phyloP scores from a whole-genome alignment of 2,329 filamentous ascomycete genomes.

The Phialophora verrucosa region DNA sequence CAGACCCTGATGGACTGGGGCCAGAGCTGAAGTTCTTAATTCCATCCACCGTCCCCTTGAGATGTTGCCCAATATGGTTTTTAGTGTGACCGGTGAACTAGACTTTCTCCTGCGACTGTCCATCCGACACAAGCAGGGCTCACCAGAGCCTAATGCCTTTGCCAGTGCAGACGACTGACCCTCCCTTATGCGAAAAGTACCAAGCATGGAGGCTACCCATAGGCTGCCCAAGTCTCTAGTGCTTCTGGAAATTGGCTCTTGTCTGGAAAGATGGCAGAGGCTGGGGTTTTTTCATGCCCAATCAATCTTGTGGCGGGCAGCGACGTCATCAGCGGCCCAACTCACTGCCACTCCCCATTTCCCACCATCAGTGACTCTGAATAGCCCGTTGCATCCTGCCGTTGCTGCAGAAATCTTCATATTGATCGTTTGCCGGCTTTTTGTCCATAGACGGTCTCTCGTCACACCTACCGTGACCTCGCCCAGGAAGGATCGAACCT shows the following conservation, averaged over 20 bases:
- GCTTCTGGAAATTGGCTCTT: not conserved
- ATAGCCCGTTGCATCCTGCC: constrained; percentile 1
- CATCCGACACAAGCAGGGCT: too few relatives aligned
- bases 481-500: not conserved
- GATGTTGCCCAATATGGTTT: not conserved
- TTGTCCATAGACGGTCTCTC: not conserved
- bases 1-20: too few relatives aligned
- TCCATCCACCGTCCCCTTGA: not conserved
- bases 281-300: constrained; percentile 19
- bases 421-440: constrained; percentile 9
- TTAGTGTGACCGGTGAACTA: not conserved
- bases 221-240: constrained; percentile 15
- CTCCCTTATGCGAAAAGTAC: constrained; percentile 1
- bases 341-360: constrained; percentile 18
- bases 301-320: constrained; percentile 7
- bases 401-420: constrained; percentile 17
- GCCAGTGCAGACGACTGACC: not conserved
- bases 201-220: not conserved
- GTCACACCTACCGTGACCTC: not conserved
- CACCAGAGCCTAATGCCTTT: not conserved
- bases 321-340: constrained; percentile 32
- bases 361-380: not conserved
- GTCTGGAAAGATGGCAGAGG: constrained; percentile 1
- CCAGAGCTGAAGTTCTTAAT: not conserved
- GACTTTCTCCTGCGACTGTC: not conserved